phyloP scores from a whole-genome alignment of 768 basidiomycete species.

The Xerocomellus chrysenteron region DNA sequence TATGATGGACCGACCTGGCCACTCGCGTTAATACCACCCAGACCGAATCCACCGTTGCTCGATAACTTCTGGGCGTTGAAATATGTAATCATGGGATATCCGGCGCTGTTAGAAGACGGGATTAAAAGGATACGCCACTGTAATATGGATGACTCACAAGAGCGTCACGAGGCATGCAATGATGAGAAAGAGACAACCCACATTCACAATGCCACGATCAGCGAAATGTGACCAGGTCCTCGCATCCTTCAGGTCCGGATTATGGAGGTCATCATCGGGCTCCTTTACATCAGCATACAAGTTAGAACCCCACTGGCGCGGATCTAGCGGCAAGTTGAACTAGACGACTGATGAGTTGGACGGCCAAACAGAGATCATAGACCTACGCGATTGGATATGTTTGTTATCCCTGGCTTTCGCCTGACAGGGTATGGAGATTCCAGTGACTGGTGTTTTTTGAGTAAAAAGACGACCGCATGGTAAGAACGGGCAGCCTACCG shows the following conservation, averaged over 20 bases:
- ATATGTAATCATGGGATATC: slow-evolving; percentile 44
- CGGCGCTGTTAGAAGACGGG: slow-evolving; percentile 32
- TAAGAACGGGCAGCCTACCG: slow-evolving; percentile 11
- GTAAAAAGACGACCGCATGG: background rate
- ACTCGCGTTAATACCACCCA: slow-evolving; percentile 72
- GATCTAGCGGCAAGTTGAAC: slow-evolving; percentile 68
- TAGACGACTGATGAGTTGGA: slow-evolving; percentile 25
- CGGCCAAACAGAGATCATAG: background rate
- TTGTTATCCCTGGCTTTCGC: slow-evolving; percentile 34
- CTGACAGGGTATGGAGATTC: slow-evolving; percentile 42
- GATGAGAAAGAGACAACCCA: slow-evolving; percentile 66
- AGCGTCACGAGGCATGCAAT: slow-evolving; percentile 47
- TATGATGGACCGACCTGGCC: slow-evolving; percentile 53
- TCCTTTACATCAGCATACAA: slow-evolving; percentile 56
- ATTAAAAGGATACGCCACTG: background rate
- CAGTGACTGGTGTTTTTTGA: slow-evolving; percentile 18
- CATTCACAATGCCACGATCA: slow-evolving; percentile 63
- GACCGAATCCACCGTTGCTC: slow-evolving; percentile 48
- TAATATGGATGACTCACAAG: slow-evolving; percentile 48
- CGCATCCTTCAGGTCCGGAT: slow-evolving; percentile 47
- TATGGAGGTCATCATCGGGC: slow-evolving; percentile 71
- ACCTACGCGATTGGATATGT: slow-evolving; percentile 46
- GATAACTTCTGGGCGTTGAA: slow-evolving; percentile 31
- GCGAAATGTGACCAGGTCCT: slow-evolving; percentile 45
- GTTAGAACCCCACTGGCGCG: slow-evolving; percentile 63